Base-by-base conservation (phyloP, 257 asterid species). In the Nicotiana benthamiana region DNA sequence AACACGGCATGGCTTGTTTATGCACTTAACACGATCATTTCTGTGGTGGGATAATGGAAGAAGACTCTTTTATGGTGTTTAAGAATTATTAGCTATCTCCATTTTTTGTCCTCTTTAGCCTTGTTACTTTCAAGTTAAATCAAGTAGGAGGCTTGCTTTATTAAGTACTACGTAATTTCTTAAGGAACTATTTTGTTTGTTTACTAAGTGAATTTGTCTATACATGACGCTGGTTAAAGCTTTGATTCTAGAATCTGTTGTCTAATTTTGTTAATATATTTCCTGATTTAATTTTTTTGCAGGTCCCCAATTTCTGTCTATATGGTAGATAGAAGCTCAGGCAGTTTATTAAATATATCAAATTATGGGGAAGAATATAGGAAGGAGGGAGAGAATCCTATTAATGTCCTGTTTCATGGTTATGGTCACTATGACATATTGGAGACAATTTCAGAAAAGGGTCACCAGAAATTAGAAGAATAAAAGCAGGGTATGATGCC, bases 381-480 rank as follows among this genome's bases (percentile, higher is more conserved):
- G 65, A 90, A 82, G 79, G 87, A 87, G 18, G 89, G 83, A 8
- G 89, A 82, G 15, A 82, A 66, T 52, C 84, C 89, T 2, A 94
- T 94, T 26, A 86, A 88, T 78, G 90, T 92, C 77, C 81, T 94
- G 82, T 94, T 91, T 80, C 94, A 94, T 83, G 95, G 95, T 2
- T 94, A 94, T 86, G 98, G 98, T 26, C 98, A 94, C 67, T 94
- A 94, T 75, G 98, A 94, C 62, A 90, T 92, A n/a, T 65, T 94
- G 75, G 95, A 93, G 79, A 64, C 85, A 10, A 60, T 85, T 61
- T 54, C 88, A 27, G 81, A 79, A n/a, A 77, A 79, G 57, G 56
- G 28, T 78, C 66, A 24, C 62, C 80, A 77, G 76, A 79, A 80
- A 74, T 80, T 84, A 75, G 81, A 85, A 66, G 79, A 77, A 20